Conservation (phyloP, 75 land plant genomes). For the Pinus taeda region DNA sequence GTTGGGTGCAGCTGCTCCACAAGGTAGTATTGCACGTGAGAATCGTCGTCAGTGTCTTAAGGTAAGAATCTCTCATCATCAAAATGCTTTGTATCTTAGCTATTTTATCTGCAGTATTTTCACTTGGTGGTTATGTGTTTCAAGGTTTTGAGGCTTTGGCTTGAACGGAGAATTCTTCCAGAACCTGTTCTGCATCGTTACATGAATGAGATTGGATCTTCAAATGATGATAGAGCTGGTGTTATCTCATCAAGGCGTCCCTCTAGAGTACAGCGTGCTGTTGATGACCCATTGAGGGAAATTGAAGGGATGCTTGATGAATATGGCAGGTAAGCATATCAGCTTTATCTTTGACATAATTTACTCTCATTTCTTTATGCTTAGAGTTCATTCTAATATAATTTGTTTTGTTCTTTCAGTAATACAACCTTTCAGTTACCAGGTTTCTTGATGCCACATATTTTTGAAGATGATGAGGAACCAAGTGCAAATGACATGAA, state of each 20-base stretch:
- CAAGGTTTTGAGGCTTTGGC: slow-evolving; percentile 92
- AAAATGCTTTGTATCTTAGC: neutral
- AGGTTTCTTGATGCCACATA: slow-evolving; percentile 58
- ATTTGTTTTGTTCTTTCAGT: slow-evolving; percentile 40
- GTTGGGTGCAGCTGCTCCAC: slow-evolving; percentile 86
- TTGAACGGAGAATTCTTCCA: slow-evolving; percentile 86
- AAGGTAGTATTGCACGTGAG: slow-evolving; percentile 79
- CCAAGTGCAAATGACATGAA: slow-evolving; percentile 14
- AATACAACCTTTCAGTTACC: slow-evolving; percentile 87
- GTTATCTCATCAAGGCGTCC: slow-evolving; percentile 68
- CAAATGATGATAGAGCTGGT: slow-evolving; percentile 59
- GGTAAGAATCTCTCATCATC: slow-evolving; percentile 27
- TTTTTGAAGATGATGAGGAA: slow-evolving; percentile 76
- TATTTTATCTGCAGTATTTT: neutral
- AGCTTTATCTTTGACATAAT: neutral
- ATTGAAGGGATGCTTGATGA: slow-evolving; percentile 99
- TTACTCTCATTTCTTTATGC: neutral
- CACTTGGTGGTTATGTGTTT: neutral
- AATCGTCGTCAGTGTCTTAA: slow-evolving; percentile 97
- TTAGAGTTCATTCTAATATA: neutral
- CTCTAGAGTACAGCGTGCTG: slow-evolving; percentile 78
- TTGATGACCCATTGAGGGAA: slow-evolving; percentile 98
- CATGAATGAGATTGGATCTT: slow-evolving; percentile 85
- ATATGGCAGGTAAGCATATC: slow-evolving; percentile 83
- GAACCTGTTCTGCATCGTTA: slow-evolving; percentile 65